Conservation (phyloP, 352 stramenopile species). For the Plasmopara viticola region DNA sequence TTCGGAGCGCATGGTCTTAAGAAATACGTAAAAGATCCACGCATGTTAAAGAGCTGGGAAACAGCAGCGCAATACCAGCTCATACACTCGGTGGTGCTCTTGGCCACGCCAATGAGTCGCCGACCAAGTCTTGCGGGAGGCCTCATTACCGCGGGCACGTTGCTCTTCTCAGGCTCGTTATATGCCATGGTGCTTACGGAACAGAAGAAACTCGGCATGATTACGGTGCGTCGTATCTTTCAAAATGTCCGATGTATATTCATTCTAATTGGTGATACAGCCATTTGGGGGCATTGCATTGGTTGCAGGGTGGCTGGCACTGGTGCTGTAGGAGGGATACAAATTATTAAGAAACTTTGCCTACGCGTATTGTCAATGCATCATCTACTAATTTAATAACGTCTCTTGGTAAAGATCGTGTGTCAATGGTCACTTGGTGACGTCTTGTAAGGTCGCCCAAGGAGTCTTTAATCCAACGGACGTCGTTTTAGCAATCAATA, state of each 20-base stretch:
- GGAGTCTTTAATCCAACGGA: conserved; percentile 3
- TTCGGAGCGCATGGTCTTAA: conserved; percentile 77
- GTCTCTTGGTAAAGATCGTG: conserved; percentile 8
- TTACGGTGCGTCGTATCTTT: conserved; percentile 48
- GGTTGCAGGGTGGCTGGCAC: conserved; percentile 62
- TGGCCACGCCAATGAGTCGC: conserved; percentile 57
- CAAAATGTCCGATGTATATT: background rate
- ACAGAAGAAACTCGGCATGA: conserved; percentile 60
- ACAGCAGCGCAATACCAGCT: conserved; percentile 78
- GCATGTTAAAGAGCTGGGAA: conserved; percentile 83
- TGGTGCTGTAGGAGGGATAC: conserved; percentile 41
- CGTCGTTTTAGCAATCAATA: background rate
- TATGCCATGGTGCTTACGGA: conserved; percentile 75
- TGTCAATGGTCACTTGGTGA: conserved; percentile 14
- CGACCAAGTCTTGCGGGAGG: conserved; percentile 50
- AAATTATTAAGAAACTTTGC: background rate
- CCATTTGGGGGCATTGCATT: conserved; percentile 62
- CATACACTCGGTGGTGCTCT: conserved; percentile 66
- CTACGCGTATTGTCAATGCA: background rate
- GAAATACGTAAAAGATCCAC: conserved; percentile 56
- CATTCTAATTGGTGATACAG: conserved; percentile 20
- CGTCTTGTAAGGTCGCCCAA: conserved; percentile 14
- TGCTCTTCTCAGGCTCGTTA: conserved; percentile 76
- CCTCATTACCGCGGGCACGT: conserved; percentile 49
- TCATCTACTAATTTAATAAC: background rate